Evolutionary conservation across 2,329 filamentous ascomycete species (phyloP).

Genomic region (Triangularia setosa): DNA sequence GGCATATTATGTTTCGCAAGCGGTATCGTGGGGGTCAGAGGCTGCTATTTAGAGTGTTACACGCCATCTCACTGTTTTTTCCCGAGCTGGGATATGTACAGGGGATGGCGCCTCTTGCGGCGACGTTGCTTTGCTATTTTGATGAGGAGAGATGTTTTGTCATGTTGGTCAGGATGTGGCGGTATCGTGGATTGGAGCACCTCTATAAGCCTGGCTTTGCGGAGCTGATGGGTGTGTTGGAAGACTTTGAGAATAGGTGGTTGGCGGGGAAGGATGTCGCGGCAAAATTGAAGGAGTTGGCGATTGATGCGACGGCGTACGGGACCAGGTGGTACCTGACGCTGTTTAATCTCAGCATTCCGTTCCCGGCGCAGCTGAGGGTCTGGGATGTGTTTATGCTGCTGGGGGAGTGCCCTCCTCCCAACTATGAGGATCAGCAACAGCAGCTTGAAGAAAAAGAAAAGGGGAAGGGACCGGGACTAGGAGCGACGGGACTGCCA

Average conservation of each 20-base stretch:
- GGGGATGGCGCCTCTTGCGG: conserved; percentile 91
- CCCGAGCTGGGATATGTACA: conserved; percentile 93
- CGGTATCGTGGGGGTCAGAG: conserved; percentile 91
- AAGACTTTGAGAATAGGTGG: conserved; percentile 84
- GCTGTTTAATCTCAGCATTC: conserved; percentile 93
- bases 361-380: conserved; percentile 87
- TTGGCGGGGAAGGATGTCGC: conserved; percentile 71
- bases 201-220: conserved; percentile 82
- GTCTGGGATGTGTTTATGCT: conserved; percentile 99
- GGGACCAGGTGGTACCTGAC: conserved; percentile 97
- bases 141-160: conserved; percentile 93
- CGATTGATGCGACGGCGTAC: conserved; percentile 85
- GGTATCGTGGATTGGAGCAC: conserved; percentile 76
- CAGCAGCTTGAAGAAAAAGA: conserved; percentile 19
- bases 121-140: conserved; percentile 92
- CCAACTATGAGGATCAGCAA: conserved; percentile 17
- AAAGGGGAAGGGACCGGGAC: neutral
- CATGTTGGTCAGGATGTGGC: conserved; percentile 95
- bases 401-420: conserved; percentile 67
- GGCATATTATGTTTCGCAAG: conserved; percentile 94
- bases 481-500: conserved; percentile 33
- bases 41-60: conserved; percentile 85
- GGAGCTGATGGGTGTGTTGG: conserved; percentile 79
- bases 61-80: conserved; percentile 87
- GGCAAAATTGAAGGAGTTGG: conserved; percentile 71